phyloP scores from a whole-genome alignment of 2,329 filamentous ascomycete genomes.

The Aspergillus fructus region DNA sequence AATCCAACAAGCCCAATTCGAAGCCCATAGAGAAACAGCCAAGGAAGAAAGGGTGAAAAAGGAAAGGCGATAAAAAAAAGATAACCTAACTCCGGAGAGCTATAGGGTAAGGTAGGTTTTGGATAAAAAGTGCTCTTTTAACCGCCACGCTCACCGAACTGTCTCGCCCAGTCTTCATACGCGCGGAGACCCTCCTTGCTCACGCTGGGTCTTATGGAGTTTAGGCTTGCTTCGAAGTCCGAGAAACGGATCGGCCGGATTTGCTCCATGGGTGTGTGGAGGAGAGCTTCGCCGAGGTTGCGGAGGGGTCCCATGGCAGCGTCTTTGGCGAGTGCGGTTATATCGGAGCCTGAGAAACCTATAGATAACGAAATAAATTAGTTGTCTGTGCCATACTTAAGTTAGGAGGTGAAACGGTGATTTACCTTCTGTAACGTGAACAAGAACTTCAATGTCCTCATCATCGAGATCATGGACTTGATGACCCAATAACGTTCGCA shows the following conservation, averaged over 20 bases:
- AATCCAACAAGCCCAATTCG: not conserved
- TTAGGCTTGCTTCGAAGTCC: constrained; percentile 82
- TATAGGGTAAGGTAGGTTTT: not conserved
- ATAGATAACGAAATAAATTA: constrained; percentile 10
- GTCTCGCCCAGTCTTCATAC: constrained; percentile 90
- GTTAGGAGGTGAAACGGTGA: not conserved
- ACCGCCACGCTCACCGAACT: constrained; percentile 89
- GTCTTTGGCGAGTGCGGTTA: constrained; percentile 94
- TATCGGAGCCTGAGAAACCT: constrained; percentile 98
- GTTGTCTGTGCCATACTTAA: not conserved
- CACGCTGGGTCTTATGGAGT: constrained; percentile 85
- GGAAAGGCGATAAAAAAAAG: not conserved
- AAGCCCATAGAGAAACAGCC: not conserved
- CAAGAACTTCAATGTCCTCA: constrained; percentile 69
- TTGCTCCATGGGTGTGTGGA: constrained; percentile 91
- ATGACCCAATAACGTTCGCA: constrained; percentile 76
- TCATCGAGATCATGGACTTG: constrained; percentile 80
- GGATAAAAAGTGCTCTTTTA: constrained; percentile 35
- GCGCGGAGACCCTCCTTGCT: constrained; percentile 79
- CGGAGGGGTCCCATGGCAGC: constrained; percentile 95
- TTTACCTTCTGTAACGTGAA: constrained; percentile 79
- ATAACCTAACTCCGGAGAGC: not conserved
- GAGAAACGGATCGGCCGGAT: constrained; percentile 80
- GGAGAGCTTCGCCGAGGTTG: constrained; percentile 81
- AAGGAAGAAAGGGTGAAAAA: not conserved